Base-by-base conservation (phyloP, 345 rosid species). In the Eucalyptus regnans region DNA sequence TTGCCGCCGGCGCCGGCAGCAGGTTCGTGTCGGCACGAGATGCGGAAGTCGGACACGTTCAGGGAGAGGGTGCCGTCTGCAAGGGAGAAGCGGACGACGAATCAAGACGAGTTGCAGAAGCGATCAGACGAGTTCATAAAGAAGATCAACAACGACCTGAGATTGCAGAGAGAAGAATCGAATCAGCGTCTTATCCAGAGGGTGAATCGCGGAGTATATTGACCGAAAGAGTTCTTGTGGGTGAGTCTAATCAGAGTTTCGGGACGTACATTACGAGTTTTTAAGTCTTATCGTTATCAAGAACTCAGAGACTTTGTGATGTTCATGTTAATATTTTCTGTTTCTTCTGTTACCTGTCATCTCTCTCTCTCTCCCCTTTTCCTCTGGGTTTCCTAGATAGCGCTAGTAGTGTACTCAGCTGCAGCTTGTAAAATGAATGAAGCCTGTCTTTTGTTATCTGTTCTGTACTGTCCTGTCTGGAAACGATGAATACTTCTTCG, bases 121-220 rank as follows among this genome's bases (percentile, higher is more conserved):
- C 87, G 94, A 71, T 93, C 86, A 3, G 96, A 94, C 29, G 95
- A 89, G 64, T 94, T 94, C 56, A 94, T 94, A 66, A 93, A 89
- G 87, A 92, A 92, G 88, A 88, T 91, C 76, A 91, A 91, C 87
- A 31, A 88, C 46, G 93, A 92, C 16, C 91, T 93, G 91, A 91
- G 92, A 86, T 51, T 94, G 62, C 91, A 94, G 90, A 90, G 94
- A 71, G 93, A 92, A 52, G 92, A 92, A 85, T 94, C 95, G 18
- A 41, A 92, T 15, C 93, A 88, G 46, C 93, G 93, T 27, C 76
- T 11, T 86, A 58, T 86, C 86, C 91, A 91, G 31, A 89, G 86
- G 92, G 56, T 92, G 80, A 90, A 85, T 50, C 46, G 87, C 3
- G 87, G 88, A 25, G 76, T 60, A 6, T 76, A 37, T 76, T 37